Base-by-base conservation (phyloP, 1,139 yeast species). In the Yamadazyma kanchanaburiensis region DNA sequence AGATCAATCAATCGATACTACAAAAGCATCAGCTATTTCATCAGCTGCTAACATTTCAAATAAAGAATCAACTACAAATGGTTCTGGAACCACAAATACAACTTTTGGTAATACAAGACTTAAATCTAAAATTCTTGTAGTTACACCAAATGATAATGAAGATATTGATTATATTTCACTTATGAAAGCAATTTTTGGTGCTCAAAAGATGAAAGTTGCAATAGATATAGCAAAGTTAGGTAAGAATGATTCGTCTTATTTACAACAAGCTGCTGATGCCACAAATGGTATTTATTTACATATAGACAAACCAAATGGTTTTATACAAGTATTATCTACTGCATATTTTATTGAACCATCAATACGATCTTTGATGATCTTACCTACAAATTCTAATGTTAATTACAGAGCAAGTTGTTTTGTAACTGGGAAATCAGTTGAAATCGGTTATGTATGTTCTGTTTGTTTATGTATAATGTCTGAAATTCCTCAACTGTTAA, bases 351-450 rank as follows among this genome's bases (percentile, higher is more conserved):
- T 91, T 11, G 96, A 89, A 45, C 96, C 97, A 0, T 73, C 82
- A 6, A 61, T 89, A 19, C 66, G 96, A 32, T 74, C 78, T 9
- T 75, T 80, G 33, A 67, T 94, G 21, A 80, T 87, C 22, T 64
- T 86, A 25, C 96, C 97, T 1, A 83, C 94, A 1, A 83, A 82
- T 48, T 77, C 87, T 4, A 80, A 85, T 42, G 94, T 91, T 25
- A 95, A 91, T 55, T 94, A 91, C 53, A 66, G 95, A 40, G 96
- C 99, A 1, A 88, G 95, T 20, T 91, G 99, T 55, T 91, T 87
- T 49, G 62, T 88, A 15, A 87, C 96, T 0, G 91, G 94, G 17
- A 76, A 79, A 44, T 81, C 91, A 3, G 91, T 94, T 11, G 96
- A 94, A 45, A 73, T 91, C 28, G 99, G 97, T 0, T 89, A 75